Evolutionary conservation across 441 rosid species (phyloP).

Genomic region (Hura crepitans): DNA sequence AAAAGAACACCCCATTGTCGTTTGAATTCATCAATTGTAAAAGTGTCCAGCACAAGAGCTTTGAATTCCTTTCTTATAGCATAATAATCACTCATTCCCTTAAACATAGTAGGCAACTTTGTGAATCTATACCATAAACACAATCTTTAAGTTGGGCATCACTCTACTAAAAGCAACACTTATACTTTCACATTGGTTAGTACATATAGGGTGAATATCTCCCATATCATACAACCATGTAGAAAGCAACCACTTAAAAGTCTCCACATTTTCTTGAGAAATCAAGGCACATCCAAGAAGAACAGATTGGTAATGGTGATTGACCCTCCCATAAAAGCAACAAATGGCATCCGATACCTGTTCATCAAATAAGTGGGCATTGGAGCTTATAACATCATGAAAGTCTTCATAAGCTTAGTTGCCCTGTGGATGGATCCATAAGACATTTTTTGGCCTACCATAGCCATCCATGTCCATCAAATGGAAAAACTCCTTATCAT

Average conservation of each 20-base stretch:
- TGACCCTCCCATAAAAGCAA: not conserved
- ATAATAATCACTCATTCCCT: not conserved
- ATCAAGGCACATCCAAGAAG: not conserved
- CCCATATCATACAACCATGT: not conserved
- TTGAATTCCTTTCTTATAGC: not conserved
- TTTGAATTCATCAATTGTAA: not conserved
- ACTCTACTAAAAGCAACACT: not conserved
- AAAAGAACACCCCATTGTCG: not conserved
- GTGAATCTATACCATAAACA: not conserved
- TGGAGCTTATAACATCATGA: too few relatives aligned
- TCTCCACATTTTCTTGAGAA: not conserved
- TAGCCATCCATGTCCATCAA: too few relatives aligned
- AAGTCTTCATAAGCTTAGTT: not conserved
- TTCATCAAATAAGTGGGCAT: not conserved
- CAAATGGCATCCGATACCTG: not conserved
- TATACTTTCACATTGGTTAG: not conserved
- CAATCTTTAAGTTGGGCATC: not conserved
- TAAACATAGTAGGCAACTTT: not conserved
- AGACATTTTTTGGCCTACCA: too few relatives aligned
- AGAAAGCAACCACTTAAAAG: not conserved
- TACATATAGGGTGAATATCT: not conserved
- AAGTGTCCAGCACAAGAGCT: not conserved
- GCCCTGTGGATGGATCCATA: not conserved
- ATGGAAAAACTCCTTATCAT: too few relatives aligned
- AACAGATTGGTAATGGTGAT: not conserved